phyloP scores from a whole-genome alignment of 306 rosid species.

The Albizia julibrissin region DNA sequence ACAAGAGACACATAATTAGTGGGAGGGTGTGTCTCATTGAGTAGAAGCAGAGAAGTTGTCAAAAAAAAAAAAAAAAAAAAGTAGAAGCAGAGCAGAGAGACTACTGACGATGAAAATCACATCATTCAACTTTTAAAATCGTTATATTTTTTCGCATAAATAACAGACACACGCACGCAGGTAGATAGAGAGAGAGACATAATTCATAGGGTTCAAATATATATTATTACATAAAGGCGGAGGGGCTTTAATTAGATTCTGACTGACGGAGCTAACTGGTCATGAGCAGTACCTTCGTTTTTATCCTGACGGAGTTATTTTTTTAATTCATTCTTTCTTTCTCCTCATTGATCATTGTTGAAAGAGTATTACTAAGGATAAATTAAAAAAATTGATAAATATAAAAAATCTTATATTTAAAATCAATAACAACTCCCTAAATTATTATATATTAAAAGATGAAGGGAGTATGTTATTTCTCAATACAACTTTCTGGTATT shows the following conservation, averaged over 20 bases:
- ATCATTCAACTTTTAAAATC: constrained; percentile 40
- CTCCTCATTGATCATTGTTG: no score
- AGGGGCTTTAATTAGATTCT: background rate
- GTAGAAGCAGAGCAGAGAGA: constrained; percentile 37
- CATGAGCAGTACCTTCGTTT: background rate
- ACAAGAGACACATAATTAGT: constrained; percentile 47
- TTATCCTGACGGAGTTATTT: no score
- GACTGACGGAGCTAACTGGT: background rate
- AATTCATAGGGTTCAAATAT: background rate
- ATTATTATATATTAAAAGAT: no score
- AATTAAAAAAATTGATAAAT: no score
- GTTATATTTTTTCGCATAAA: constrained; percentile 19
- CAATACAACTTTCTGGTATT: background rate
- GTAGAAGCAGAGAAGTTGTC: constrained; percentile 40
- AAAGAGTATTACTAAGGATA: no score
- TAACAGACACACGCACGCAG: background rate
- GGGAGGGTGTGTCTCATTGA: constrained; percentile 49
- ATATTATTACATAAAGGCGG: no score
- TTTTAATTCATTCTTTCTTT: no score
- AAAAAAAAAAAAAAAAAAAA: no score
- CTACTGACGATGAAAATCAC: constrained; percentile 30
- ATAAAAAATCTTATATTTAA: no score
- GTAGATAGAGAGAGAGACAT: background rate
- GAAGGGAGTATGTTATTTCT: background rate
- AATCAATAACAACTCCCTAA: no score